phyloP scores from a whole-genome alignment of 208 protist species.

The Novymonas esmeraldas region DNA sequence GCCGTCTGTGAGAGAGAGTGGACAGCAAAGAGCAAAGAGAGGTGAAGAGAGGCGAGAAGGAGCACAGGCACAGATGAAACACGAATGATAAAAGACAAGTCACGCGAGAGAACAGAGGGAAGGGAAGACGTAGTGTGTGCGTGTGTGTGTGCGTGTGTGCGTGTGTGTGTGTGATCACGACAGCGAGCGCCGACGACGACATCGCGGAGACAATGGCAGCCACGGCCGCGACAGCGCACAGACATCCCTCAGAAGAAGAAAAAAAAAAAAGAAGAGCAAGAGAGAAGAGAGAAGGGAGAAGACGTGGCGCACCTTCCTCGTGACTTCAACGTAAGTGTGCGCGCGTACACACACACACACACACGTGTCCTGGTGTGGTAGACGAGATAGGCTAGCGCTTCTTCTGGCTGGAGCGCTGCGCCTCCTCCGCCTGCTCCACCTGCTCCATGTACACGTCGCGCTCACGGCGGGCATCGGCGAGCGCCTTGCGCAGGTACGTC shows the following conservation, averaged over 20 bases:
- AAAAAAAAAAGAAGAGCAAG: conserved; percentile 19
- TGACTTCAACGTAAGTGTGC: too few relatives aligned
- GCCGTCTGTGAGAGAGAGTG: background rate
- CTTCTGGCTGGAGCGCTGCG: conserved; percentile 1
- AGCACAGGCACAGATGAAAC: background rate
- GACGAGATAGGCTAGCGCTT: background rate
- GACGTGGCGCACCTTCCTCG: background rate
- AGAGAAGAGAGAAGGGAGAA: conserved; percentile 15
- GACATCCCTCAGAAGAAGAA: conserved; percentile 2
- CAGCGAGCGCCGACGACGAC: too few relatives aligned
- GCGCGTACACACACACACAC: too few relatives aligned
- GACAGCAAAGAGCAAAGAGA: conserved; percentile 16
- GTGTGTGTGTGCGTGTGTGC: too few relatives aligned
- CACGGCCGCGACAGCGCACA: too few relatives aligned
- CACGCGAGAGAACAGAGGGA: background rate
- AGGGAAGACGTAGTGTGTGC: background rate
- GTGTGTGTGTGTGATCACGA: too few relatives aligned
- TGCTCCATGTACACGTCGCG: conserved; percentile 53
- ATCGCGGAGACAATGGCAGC: too few relatives aligned
- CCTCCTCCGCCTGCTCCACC: conserved; percentile 31
- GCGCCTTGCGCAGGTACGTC: conserved; percentile 58
- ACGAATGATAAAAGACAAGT: background rate
- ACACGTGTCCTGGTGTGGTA: background rate
- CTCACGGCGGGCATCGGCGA: conserved; percentile 52
- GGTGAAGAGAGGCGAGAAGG: background rate